phyloP scores from a whole-genome alignment of 176 grass and related monocot species.

The Carex scoparia region DNA sequence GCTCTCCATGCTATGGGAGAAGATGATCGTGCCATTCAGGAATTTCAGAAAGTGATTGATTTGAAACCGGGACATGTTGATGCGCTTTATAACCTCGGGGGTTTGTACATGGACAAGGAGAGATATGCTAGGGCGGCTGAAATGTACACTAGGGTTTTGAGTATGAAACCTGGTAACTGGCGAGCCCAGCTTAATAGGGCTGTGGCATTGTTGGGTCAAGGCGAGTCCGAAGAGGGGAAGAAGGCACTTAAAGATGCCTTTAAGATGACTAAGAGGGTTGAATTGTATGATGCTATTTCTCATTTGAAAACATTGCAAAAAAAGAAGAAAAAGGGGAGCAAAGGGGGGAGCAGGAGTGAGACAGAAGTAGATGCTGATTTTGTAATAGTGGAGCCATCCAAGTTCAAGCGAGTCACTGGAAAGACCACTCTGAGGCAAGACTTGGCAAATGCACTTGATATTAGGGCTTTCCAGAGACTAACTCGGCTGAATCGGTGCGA shows the following conservation, averaged over 20 bases:
- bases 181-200: conserved; percentile 91
- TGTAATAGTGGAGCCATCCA: conserved; percentile 83
- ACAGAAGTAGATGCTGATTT: conserved; percentile 49
- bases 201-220: conserved; percentile 76
- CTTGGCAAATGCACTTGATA: conserved; percentile 89
- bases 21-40: conserved; percentile 73
- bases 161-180: conserved; percentile 73
- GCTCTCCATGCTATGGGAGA: conserved; percentile 77
- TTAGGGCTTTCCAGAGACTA: conserved; percentile 76
- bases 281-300: conserved; percentile 95
- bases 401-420: conserved; percentile 71
- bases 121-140: conserved; percentile 67
- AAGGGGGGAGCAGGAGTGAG: conserved; percentile 32
- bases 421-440: conserved; percentile 76
- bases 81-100: conserved; percentile 90
- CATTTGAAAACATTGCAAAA: conserved; percentile 93
- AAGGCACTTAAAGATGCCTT: conserved; percentile 94
- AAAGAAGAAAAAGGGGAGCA: conserved; percentile 56
- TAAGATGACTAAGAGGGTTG: conserved; percentile 94
- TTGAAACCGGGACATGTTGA: conserved; percentile 91
- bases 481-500: conserved; percentile 68
- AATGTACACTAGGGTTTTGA: conserved; percentile 88
- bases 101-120: conserved; percentile 72
- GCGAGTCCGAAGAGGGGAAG: conserved; percentile 86
- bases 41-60: conserved; percentile 98